phyloP scores from a whole-genome alignment of 495 filamentous ascomycete genomes.

The Aspergillus homomorphus region DNA sequence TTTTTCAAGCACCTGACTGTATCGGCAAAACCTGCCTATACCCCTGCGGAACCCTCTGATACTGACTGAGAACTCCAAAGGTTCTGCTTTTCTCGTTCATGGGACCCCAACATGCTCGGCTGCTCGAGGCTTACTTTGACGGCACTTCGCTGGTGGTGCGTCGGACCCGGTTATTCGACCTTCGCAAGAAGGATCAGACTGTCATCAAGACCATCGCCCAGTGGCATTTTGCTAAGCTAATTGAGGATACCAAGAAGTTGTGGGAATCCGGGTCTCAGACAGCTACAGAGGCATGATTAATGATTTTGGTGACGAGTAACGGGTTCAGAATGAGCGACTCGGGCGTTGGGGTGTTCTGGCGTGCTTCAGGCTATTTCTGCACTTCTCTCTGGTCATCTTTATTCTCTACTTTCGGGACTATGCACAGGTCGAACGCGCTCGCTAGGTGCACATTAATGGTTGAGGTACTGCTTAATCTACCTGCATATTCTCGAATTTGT shows the following conservation, averaged over 20 bases:
- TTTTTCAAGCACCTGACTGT: constrained; percentile 11
- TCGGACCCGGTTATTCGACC: constrained; percentile 11
- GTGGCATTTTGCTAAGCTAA: constrained; percentile 11
- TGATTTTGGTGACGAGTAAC: no score
- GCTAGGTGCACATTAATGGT: no score
- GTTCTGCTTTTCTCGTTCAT: constrained; percentile 18
- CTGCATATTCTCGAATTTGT: no score
- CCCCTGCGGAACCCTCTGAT: no score
- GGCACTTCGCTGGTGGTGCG: constrained; percentile 10
- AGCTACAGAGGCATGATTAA: neutral
- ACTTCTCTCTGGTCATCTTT: no score
- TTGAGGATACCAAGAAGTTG: neutral
- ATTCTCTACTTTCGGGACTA: no score
- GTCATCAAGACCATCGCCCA: constrained; percentile 9
- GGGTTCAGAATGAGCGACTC: no score
- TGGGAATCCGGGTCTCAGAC: neutral
- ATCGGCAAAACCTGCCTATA: neutral
- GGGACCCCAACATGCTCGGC: constrained; percentile 15
- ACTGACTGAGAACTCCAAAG: neutral
- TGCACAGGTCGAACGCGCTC: no score
- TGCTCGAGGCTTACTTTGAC: constrained; percentile 16
- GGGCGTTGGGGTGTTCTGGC: no score
- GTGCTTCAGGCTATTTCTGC: no score
- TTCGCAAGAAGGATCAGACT: constrained; percentile 10
- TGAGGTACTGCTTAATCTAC: no score